These are phyloP conservation scores for Spirogloea muscicola DNA, from an alignment of 139 green algal genomes.

Conservation along the genomic window DNA sequence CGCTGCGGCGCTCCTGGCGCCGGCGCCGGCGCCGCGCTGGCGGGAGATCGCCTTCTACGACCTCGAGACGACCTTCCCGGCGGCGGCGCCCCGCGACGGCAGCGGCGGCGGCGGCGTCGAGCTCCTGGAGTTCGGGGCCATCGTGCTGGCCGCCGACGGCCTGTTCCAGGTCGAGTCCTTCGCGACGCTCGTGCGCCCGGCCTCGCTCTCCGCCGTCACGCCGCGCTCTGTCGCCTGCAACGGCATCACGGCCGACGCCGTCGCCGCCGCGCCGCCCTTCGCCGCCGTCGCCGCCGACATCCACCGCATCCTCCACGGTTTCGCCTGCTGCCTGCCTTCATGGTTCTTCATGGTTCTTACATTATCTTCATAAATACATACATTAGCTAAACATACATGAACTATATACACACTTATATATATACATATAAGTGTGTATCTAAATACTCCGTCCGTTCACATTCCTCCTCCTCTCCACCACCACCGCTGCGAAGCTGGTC, in stretches of 20 bases:
- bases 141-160: conserved; percentile 12
- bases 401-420: no score
- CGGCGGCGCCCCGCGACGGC: no score
- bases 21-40: background rate
- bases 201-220: background rate
- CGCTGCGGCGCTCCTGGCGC: no score
- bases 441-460: no score
- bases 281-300: conserved; percentile 32
- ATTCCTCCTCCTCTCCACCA: no score
- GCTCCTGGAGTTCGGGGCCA: conserved; percentile 30
- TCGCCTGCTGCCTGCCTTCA: no score
- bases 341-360: no score
- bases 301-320: conserved; percentile 31
- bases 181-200: conserved; percentile 30
- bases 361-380: no score
- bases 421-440: no score
- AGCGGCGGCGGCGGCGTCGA: conserved; percentile 14
- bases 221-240: conserved; percentile 13
- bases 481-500: no score
- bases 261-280: conserved; percentile 18
- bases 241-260: conserved; percentile 18
- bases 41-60: conserved; percentile 37
- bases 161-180: conserved; percentile 24
- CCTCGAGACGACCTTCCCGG: conserved; percentile 38
- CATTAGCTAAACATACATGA: no score